A percentile compares a stretch with the other conserved stretches of the same genome.
These are phyloP conservation scores for Orobanche coerulescens DNA, from an alignment of 257 asterid genomes.

Conservation along the genomic window DNA sequence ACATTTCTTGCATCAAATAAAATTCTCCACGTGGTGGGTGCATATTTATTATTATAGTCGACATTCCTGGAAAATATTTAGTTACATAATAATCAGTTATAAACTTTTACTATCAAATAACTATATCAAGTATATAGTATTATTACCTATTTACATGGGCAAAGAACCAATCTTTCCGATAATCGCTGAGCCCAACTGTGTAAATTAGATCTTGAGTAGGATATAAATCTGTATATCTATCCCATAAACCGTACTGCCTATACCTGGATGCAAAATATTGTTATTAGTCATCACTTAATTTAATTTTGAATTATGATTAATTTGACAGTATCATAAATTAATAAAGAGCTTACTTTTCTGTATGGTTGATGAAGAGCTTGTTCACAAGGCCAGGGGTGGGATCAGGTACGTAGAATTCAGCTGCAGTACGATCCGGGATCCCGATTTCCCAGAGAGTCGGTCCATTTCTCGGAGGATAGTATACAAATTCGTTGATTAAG, in stretches of 20 bases:
- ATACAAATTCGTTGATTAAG: conserved; percentile 18
- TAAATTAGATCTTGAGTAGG: conserved; percentile 39
- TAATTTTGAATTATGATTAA: neutral
- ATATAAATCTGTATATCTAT: conserved; percentile 38
- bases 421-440: conserved; percentile 53
- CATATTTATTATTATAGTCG: neutral
- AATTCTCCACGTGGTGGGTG: conserved; percentile 60
- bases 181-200: conserved; percentile 38
- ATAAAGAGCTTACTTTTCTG: conserved; percentile 28
- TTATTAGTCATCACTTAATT: neutral
- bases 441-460: conserved; percentile 68
- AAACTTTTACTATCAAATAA: no score
- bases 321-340: neutral
- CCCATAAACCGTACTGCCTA: conserved; percentile 63
- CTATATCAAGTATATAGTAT: neutral
- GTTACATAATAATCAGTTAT: no score
- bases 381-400: conserved; percentile 31
- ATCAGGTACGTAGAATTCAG: conserved; percentile 52
- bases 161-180: conserved; percentile 46
- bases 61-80: conserved; percentile 28
- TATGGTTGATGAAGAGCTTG: conserved; percentile 28
- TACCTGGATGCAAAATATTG: conserved; percentile 25
- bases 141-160: conserved; percentile 52
- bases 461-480: conserved; percentile 45
- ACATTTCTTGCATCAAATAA: conserved; percentile 34